These are phyloP conservation scores for Boletus speciosus DNA, from an alignment of 768 basidiomycete species.

Conservation along the genomic window DNA sequence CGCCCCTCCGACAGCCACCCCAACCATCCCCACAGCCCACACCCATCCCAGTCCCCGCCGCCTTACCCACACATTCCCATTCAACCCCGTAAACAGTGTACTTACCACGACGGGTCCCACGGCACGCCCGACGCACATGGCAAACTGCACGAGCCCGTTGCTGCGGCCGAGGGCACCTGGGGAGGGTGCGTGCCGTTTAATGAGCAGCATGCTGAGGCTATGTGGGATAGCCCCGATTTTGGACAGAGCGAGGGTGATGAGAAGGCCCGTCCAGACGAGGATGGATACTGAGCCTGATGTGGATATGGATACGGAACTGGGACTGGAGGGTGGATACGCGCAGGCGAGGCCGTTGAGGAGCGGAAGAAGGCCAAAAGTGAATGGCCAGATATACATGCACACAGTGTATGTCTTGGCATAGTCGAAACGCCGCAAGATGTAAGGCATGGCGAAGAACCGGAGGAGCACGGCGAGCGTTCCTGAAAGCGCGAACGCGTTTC, in stretches of 20 bases:
- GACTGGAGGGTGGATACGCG: conserved; percentile 1
- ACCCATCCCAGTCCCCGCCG: conserved; percentile 5
- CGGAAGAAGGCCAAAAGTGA: conserved; percentile 47
- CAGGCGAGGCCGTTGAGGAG: conserved; percentile 49
- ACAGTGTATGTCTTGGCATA: conserved; percentile 47
- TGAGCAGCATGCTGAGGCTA: conserved; percentile 60
- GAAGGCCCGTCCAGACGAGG: conserved; percentile 48
- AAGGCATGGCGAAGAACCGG: conserved; percentile 52
- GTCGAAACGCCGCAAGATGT: conserved; percentile 47
- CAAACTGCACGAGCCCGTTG: conserved; percentile 57
- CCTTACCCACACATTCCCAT: conserved; percentile 10
- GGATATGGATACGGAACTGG: conserved; percentile 7
- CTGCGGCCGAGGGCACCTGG: conserved; percentile 43
- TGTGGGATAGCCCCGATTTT: conserved; percentile 10
- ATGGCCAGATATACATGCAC: conserved; percentile 53
- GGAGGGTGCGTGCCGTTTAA: conserved; percentile 39
- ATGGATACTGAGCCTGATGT: conserved; percentile 12
- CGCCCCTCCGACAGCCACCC: conserved; percentile 4
- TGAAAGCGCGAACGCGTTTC: conserved; percentile 50
- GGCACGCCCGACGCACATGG: conserved; percentile 53
- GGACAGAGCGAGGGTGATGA: conserved; percentile 38
- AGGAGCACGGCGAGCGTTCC: conserved; percentile 46
- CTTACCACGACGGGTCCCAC: conserved; percentile 54
- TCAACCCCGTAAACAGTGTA: conserved; percentile 16
- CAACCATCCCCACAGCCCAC: conserved; percentile 18